Base-by-base conservation (phyloP, 2,329 filamentous ascomycete genomes). In the Thermoascus crustaceus region DNA sequence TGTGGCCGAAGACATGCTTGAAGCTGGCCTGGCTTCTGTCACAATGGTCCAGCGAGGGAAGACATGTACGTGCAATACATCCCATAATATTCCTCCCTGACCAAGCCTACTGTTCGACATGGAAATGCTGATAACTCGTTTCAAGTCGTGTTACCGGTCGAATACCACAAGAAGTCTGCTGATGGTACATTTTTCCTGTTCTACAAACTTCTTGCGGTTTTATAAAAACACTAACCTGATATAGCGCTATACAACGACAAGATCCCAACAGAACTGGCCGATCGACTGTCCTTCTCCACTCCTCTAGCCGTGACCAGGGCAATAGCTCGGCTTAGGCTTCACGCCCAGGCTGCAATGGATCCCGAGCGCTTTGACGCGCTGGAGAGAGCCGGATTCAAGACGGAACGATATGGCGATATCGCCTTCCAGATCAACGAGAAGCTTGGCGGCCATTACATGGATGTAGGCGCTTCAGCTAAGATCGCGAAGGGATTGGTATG, bases 391-490 rank as follows among this genome's bases (percentile, higher is more conserved):
- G 67, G 68, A 1, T 71, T 71, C 46, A 52, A 49, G 13, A 31
- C 63, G 4, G 63, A 69, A 35, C 41, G 63, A 34, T 46, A 56
- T 49, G 48, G 49, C 37, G 49, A 64, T 51, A 45, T 61, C 14
- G 50, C 54, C 32, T 51, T 47, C 22, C 58, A 64, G 35, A 53
- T 69, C 19, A 60, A 54, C 38, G 58, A 66, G 31, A 58, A 64
- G 2, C 54, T 60, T 19, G 68, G 68, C 3, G 66, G 68, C 0
- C 66, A 71, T 44, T 70, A 69, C 41, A 60, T 71, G 32, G 67
- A 71, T 37, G 61, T 68, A 16, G 68, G 68, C 1, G 57, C 56
- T 3, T 64, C 55, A 1, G 52, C 53, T 18, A 54, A 64, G 32
- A 68, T 71, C 25, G 49, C 61, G 7, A 52, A 63, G 4, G 63